Evolutionary conservation across 495 filamentous ascomycete genomes (phyloP).

Genomic region (Sporormia fimetaria): DNA sequence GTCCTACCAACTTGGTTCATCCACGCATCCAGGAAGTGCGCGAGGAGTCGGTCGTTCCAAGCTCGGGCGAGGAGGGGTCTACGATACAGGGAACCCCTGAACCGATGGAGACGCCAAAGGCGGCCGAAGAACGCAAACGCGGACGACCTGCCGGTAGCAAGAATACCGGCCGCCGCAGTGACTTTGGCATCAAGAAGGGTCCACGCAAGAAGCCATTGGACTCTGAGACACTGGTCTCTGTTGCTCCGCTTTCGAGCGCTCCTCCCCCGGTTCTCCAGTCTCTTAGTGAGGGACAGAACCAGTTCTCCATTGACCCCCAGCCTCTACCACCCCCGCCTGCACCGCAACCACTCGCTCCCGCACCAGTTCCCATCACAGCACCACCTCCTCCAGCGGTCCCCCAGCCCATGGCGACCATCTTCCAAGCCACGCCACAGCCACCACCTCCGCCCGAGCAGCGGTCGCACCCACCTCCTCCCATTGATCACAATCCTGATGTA

Average conservation of each 20-base stretch:
- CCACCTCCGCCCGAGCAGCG: constrained; percentile 4
- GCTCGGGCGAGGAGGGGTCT: constrained; percentile 23
- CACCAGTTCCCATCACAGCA: background rate
- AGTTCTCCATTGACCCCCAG: constrained; percentile 19
- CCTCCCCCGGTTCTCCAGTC: constrained; percentile 12
- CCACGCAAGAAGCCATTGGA: constrained; percentile 21
- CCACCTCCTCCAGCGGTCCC: constrained; percentile 1
- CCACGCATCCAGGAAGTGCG: constrained; percentile 31
- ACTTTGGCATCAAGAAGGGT: constrained; percentile 34
- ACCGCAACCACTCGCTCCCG: background rate
- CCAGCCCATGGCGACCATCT: constrained; percentile 12
- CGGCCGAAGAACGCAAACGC: constrained; percentile 11
- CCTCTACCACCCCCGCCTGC: background rate
- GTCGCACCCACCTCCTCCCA: background rate
- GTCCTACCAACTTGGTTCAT: constrained; percentile 9
- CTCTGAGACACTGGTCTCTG: background rate
- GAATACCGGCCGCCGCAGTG: constrained; percentile 27
- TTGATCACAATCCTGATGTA: constrained; percentile 4
- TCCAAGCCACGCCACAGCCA: constrained; percentile 20
- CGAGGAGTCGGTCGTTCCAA: constrained; percentile 26
- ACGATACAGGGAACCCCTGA: too few relatives aligned
- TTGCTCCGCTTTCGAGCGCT: constrained; percentile 1
- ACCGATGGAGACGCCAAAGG: too few relatives aligned
- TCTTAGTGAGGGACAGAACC: constrained; percentile 22
- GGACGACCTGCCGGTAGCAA: constrained; percentile 32